phyloP scores from a whole-genome alignment of 768 basidiomycete genomes.

The Lepiota venenata region DNA sequence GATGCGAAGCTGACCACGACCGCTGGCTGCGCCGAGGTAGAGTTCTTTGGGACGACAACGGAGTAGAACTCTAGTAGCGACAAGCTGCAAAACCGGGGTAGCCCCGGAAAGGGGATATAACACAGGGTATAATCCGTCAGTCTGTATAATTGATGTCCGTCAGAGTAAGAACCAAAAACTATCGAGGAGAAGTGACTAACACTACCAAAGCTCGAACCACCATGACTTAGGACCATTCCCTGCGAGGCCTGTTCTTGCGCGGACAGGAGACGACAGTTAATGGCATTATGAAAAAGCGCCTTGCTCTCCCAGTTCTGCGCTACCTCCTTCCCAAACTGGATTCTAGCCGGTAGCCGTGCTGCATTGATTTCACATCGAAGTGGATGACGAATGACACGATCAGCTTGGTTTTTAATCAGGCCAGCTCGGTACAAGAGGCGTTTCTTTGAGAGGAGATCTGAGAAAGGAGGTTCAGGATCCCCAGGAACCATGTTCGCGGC shows the following conservation, averaged over 20 bases:
- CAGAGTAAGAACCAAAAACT: neutral
- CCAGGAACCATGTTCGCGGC: conserved; percentile 27
- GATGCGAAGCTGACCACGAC: conserved; percentile 28
- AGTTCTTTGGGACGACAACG: conserved; percentile 44
- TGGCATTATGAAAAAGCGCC: conserved; percentile 1
- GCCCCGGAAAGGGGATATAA: conserved; percentile 27
- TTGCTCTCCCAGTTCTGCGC: conserved; percentile 17
- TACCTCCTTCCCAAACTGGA: conserved; percentile 19
- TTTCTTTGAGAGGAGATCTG: conserved; percentile 37
- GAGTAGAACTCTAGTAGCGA: conserved; percentile 21
- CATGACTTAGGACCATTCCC: conserved; percentile 24
- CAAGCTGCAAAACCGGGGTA: conserved; percentile 1
- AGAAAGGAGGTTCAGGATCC: conserved; percentile 35
- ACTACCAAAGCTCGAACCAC: conserved; percentile 39
- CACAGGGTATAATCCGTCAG: conserved; percentile 29
- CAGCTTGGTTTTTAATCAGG: conserved; percentile 32
- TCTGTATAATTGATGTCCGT: conserved; percentile 19
- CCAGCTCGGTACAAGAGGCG: conserved; percentile 46
- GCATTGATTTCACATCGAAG: conserved; percentile 40
- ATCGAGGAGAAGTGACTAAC: conserved; percentile 20
- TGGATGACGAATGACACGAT: conserved; percentile 35
- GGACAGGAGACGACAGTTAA: conserved; percentile 16
- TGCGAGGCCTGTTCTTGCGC: conserved; percentile 24
- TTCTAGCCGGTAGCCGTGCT: conserved; percentile 20
- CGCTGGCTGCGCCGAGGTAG: conserved; percentile 41